phyloP scores from a whole-genome alignment of 306 rosid species.

The Corylus americana region DNA sequence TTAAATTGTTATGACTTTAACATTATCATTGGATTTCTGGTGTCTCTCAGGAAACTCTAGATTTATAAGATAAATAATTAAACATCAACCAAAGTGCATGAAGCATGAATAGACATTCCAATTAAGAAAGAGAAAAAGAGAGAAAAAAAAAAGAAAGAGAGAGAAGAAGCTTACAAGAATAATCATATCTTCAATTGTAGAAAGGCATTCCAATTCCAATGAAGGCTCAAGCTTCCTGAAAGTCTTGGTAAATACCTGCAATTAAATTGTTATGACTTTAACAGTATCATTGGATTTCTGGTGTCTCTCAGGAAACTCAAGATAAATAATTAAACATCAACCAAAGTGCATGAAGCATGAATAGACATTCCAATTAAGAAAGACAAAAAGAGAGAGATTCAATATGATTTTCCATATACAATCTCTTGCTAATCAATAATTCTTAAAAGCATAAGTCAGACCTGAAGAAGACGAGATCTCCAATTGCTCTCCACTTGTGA shows the following conservation, averaged over 20 bases:
- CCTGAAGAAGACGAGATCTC: conserved; percentile 83
- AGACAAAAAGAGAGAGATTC: neutral
- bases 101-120: neutral
- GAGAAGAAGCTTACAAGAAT: conserved; percentile 60
- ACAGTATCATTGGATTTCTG: conserved; percentile 22
- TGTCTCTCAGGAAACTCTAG: conserved; percentile 16
- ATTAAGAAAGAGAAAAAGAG: neutral
- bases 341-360: neutral
- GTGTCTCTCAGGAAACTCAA: conserved; percentile 15
- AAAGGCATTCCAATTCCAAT: conserved; percentile 66
- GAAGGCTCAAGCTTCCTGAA: conserved; percentile 74
- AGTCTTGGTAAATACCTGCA: conserved; percentile 73
- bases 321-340: neutral
- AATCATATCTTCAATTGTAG: conserved; percentile 68
- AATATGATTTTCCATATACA: neutral
- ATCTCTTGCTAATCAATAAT: neutral
- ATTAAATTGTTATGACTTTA: neutral
- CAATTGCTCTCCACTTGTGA: conserved; percentile 46
- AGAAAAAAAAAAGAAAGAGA: neutral
- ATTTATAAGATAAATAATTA: neutral
- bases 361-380: neutral
- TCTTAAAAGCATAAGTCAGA: conserved; percentile 27
- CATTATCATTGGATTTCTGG: conserved; percentile 20
- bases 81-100: neutral
- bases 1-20: neutral